Conservation (phyloP, 176 grass and related monocot genomes). For the Guadua angustifolia region DNA sequence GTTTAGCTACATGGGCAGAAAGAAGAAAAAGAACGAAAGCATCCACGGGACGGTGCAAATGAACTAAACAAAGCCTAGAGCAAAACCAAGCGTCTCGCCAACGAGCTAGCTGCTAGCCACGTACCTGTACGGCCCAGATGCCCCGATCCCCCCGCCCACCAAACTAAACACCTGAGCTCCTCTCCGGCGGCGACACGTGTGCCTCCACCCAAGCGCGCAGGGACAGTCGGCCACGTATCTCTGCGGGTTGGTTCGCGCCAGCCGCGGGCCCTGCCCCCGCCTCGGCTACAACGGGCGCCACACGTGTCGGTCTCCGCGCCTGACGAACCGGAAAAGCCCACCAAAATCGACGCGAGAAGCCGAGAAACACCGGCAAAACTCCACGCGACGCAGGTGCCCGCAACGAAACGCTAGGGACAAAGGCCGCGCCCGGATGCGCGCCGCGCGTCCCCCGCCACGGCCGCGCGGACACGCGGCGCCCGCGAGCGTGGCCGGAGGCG, state of each 20-base stretch:
- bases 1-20: not conserved
- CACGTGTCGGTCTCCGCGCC: constrained; percentile 34
- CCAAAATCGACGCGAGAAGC: not conserved
- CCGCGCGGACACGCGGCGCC: constrained; percentile 27
- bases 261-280: not conserved
- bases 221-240: not conserved
- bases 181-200: constrained; percentile 16
- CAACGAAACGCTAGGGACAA: not conserved
- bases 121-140: constrained; percentile 8
- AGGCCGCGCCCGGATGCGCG: not conserved
- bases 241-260: not conserved
- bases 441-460: not conserved
- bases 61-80: not conserved
- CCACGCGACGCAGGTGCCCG: not conserved
- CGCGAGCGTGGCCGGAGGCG: fast-evolving
- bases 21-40: not conserved
- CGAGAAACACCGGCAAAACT: not conserved
- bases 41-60: not conserved
- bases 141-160: not conserved
- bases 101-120: not conserved
- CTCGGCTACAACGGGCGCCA: not conserved
- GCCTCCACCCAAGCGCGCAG: not conserved
- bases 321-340: constrained; percentile 10
- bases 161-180: not conserved
- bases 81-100: not conserved